Base-by-base conservation (phyloP, 2,329 filamentous ascomycete species). In the Claviceps monticola region DNA sequence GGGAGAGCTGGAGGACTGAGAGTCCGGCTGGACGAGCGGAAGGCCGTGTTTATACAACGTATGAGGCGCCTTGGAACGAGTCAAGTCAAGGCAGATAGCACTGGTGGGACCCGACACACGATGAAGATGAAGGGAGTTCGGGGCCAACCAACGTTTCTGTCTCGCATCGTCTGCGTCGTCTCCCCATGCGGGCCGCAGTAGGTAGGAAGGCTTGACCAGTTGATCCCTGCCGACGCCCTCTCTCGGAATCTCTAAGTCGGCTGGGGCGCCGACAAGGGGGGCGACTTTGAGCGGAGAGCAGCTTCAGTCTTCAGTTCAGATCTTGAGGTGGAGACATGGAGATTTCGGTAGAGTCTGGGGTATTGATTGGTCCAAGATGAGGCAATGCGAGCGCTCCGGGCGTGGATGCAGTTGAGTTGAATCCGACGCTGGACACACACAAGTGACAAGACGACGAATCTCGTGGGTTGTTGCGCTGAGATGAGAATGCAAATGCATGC, bases 61-160 rank as follows among this genome's bases (percentile, higher is more conserved):
- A 62, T 64, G 65, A 60, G 58, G 56, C 56, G 58, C 54, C 51
- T 56, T 51, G 53, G 55, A 58, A 56, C 53, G 55, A 57, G 57
- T 60, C 17, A 34, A 13, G 19, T 23, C 41, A 23, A 43, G 29
- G 4, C 29, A 34, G 29, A 34, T 34, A 34, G 29, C 29, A 43
- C 17, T 23, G 41, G 41, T 43, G 41, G 41, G 17, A 43, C 41
- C 21, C 17, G 54, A 54, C 60, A 42, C 49, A 29, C 23, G 48
- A 34, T 48, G 14, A 39, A 14, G 48, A 34, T 48, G 14, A 39
- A 14, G 44, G 41, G 23, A 13, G 44, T 34, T 21, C n/a, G 44
- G 44, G n/a, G 3, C 16, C 39, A 17, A n/a, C 38, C 16, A 16
- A 41, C 16, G 38, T 41, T 17, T 17, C 16, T 41, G 38, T n/a